Base-by-base conservation (phyloP, 768 basidiomycete species). In the Amylocystis lapponica region DNA sequence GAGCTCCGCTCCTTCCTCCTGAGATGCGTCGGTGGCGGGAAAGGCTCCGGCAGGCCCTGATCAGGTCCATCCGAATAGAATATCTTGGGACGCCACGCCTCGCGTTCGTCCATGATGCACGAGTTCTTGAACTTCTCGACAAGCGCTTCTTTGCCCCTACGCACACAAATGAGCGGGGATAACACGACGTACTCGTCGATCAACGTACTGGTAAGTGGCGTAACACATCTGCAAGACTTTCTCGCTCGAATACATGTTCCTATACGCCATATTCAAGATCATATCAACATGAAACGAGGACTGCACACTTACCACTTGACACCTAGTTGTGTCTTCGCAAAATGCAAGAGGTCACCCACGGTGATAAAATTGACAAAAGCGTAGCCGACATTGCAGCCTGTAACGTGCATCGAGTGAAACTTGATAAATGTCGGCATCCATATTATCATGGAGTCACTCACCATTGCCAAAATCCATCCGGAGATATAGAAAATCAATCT, bases 121-220 rank as follows among this genome's bases (percentile, higher is more conserved):
- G 88, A 91, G 55, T 92, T 93, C 59, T 87, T 86, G 74, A 94
- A 94, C 63, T 93, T 91, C 60, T 89, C 87, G 37, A 94, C 81
- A 29, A 91, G 76, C 1, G 89, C 84, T 63, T 90, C 87, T 60
- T 94, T 94, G 36, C 91, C 91, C 68, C 86, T 86, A 54, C 20
- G 27, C 36, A 44, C 17, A 26, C 9, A 17, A 16, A 10, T 43
- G 22, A 40, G n/a, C n/a, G 39, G 34, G 9, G 11, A 35, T 8
- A 35, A 12, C 8, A 7, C 9, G 21, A 10, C 23, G 23, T 20
- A 27, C 8, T 39, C 8, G 23, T 7, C 21, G 17, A 25, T 39
- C 25, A n/a, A 72, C 86, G 41, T 49, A 90, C 89, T 93, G 90
- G 56, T 88, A 91, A 52, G 89, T 92, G 3, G 91, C 92, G 58